Evolutionary conservation across 2,329 filamentous ascomycete genomes (phyloP).

Genomic region (Stachybotrys chlorohalonatus): DNA sequence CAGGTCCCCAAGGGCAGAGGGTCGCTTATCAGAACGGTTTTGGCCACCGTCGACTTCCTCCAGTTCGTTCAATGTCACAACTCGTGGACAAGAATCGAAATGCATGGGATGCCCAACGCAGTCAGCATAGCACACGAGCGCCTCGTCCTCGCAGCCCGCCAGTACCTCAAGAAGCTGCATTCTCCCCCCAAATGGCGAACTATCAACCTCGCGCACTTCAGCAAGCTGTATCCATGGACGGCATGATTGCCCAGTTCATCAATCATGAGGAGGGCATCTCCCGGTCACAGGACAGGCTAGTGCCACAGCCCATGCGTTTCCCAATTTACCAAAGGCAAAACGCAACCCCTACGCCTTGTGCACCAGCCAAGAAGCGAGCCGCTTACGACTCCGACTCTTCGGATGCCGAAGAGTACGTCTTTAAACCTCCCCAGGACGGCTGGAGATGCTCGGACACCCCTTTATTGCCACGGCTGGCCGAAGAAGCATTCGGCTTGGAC

Average conservation of each 20-base stretch:
- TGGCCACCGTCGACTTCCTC: background rate
- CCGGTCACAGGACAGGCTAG: no score
- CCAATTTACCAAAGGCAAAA: background rate
- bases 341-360: background rate
- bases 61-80: background rate
- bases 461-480: background rate
- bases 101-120: background rate
- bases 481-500: background rate
- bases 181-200: background rate
- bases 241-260: background rate
- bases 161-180: background rate
- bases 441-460: background rate
- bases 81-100: background rate
- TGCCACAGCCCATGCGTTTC: no score
- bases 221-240: background rate
- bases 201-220: background rate
- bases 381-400: background rate
- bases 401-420: background rate
- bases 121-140: background rate
- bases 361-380: background rate
- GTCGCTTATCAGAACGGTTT: background rate
- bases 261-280: background rate
- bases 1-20: background rate
- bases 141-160: background rate
- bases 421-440: background rate